Conservation (phyloP, 2,329 filamentous ascomycete genomes). For the Aspergillus chevalieri region DNA sequence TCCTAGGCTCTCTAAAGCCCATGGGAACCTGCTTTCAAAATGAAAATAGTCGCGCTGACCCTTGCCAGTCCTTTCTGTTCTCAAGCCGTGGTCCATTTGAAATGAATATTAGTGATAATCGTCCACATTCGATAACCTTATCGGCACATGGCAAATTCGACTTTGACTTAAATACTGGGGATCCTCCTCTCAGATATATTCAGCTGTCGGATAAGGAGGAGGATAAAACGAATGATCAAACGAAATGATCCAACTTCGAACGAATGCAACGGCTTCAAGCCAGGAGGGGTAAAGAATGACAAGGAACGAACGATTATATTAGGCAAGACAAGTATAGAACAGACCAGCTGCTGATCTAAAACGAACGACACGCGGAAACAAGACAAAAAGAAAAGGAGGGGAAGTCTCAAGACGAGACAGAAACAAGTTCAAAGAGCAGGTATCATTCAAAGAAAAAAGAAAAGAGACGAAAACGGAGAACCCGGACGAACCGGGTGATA, state of each 20-base stretch:
- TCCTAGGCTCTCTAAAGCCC: neutral
- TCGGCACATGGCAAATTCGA: neutral
- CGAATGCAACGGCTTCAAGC: neutral
- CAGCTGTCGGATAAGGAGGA: neutral
- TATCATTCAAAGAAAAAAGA: neutral
- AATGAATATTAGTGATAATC: neutral
- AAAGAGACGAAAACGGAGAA: neutral
- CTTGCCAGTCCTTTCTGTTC: neutral
- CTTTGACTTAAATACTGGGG: neutral
- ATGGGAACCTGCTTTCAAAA: neutral
- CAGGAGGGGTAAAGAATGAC: neutral
- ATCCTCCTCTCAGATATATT: neutral
- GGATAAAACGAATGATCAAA: neutral
- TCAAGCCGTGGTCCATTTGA: no score
- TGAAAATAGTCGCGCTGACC: neutral
- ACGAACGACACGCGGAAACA: no score
- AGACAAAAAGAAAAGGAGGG: neutral
- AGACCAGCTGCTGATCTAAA: neutral
- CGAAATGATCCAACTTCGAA: neutral
- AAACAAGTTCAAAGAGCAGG: neutral
- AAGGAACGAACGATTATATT: no score
- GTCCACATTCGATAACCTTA: neutral
- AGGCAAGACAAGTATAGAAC: no score
- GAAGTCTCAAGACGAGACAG: neutral
- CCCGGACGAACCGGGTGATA: no score